These are phyloP conservation scores for Solanum lycopersicoides DNA, from an alignment of 257 asterid genomes.

Conservation along the genomic window DNA sequence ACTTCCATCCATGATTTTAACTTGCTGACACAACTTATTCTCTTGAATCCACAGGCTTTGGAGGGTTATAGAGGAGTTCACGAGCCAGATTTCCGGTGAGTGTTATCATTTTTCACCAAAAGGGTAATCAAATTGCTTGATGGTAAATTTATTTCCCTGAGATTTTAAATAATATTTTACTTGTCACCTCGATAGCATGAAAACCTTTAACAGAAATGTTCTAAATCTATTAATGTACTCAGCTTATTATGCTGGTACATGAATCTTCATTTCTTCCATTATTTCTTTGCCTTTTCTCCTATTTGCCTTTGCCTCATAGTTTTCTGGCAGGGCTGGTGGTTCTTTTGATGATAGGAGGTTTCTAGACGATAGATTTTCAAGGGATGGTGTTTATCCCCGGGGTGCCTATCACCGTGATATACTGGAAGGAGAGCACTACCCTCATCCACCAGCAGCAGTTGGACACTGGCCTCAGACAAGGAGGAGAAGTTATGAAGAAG, in stretches of 20 bases:
- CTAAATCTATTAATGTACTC: neutral
- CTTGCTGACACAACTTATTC: constrained; percentile 96
- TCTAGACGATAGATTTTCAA: constrained; percentile 78
- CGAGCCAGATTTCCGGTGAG: constrained; percentile 87
- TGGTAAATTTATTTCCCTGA: neutral
- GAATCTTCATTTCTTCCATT: neutral
- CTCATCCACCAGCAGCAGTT: constrained; percentile 58
- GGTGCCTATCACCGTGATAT: constrained; percentile 65
- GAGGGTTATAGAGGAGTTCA: constrained; percentile 90
- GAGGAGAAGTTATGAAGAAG: constrained; percentile 80
- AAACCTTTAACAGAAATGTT: neutral
- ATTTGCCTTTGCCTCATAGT: constrained; percentile 23
- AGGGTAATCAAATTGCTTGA: constrained; percentile 14
- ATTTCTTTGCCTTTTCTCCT: constrained; percentile 17
- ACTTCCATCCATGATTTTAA: constrained; percentile 68
- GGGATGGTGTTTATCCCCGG: constrained; percentile 70
- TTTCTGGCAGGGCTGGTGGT: constrained; percentile 74
- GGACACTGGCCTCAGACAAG: constrained; percentile 79
- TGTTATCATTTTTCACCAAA: constrained; percentile 19
- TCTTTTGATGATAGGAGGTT: constrained; percentile 88
- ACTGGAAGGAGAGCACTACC: constrained; percentile 73
- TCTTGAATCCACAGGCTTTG: constrained; percentile 99
- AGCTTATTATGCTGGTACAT: neutral
- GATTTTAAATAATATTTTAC: neutral
- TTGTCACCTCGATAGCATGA: neutral